Evolutionary conservation across 768 basidiomycete species (phyloP).

Genomic region (Erythrobasidium yunnanense): DNA sequence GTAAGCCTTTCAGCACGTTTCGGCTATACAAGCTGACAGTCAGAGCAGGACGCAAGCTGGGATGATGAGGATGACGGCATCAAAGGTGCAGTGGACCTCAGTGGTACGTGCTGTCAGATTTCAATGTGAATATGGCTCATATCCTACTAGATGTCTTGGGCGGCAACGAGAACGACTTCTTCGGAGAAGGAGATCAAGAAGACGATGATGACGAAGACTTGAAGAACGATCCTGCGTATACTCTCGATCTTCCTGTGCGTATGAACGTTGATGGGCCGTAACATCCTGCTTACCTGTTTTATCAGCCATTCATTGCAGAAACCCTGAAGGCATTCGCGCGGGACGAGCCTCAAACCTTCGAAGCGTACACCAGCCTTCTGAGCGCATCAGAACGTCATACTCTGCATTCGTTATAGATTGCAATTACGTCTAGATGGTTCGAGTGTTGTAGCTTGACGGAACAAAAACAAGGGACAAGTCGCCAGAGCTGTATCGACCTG

Average conservation of each 20-base stretch:
- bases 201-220: conserved; percentile 26
- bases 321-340: not conserved
- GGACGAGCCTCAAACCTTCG: not conserved
- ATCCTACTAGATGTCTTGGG: not conserved
- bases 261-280: not conserved
- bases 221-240: conserved; percentile 23
- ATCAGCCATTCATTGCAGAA: not conserved
- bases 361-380: conserved; percentile 2
- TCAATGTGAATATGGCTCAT: not conserved
- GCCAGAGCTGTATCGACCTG: not conserved
- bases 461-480: not conserved
- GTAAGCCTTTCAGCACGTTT: not conserved
- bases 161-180: not conserved
- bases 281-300: not conserved
- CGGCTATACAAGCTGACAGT: not conserved
- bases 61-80: conserved; percentile 28
- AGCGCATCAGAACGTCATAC: conserved; percentile 9
- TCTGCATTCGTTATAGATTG: conserved; percentile 3
- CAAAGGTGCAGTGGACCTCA: conserved; percentile 17
- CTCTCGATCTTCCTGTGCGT: conserved; percentile 2
- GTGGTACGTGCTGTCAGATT: not conserved
- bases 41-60: conserved; percentile 22
- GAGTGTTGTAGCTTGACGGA: not conserved
- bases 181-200: conserved; percentile 18
- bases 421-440: not conserved